Evolutionary conservation across 1,284 basidiomycete genomes (phyloP), one percentile per base, ranked within the genome.

Genomic region (Papiliotrema nemorosa): DNA sequence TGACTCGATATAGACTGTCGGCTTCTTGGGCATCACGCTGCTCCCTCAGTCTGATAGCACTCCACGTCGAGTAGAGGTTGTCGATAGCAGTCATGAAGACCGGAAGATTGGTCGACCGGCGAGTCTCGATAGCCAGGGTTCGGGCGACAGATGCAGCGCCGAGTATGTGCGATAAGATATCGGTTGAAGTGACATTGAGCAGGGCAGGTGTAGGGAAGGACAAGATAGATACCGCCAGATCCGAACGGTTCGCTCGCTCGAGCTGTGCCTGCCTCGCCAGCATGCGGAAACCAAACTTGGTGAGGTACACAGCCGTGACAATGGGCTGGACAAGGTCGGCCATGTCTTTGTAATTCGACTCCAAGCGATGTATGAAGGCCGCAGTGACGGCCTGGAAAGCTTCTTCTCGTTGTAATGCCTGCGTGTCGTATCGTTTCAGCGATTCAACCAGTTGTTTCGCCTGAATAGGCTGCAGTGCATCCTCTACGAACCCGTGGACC

Each of bases 1-100:
- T 84, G 49, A 80, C 79, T 35, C 86, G 86, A 78, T 97, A 99
- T 18, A 98, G 73, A 44, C 87, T 88, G 27, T 83, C 81, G 0
- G 83, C 80, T 31, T 84, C 83, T 35, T 82, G 80, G 34, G 83
- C 82, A 18, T 77, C 79, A 57, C 88, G 81, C 39, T 82, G 80
- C 54, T 85, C 84, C 53, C 82, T 82, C 25, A 84, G 82, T 36
- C 84, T 82, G 64, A 96, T 88, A 31, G 86, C 83, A 29, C 83
- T 79, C 93, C 93, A 97, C 7, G 94, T 79, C 20, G 84, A 80
- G 50, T 85, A 81, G 1, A 86, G 78, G 60, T 86, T 84, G 50
- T 90, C 86, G 63, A 90, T 92, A 7, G 80, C 69, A 3, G 66
- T 64, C 14, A 34, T 85, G 57, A n/a, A 83, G 64, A 20, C 42